Evolutionary conservation across 495 filamentous ascomycete genomes (phyloP).

Genomic region (Aspergillus conjunctus): DNA sequence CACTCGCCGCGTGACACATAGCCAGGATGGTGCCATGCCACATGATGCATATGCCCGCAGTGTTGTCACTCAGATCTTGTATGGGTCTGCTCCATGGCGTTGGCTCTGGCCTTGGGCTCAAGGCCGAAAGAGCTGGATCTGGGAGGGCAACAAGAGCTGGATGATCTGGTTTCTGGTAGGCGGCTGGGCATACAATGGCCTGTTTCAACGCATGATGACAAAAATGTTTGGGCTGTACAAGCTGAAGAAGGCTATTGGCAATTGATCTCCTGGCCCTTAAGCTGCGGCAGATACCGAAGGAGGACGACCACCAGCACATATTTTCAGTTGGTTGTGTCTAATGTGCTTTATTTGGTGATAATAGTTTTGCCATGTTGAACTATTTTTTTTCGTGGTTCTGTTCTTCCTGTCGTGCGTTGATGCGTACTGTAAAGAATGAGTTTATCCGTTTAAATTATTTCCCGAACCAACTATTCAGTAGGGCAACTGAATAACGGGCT

Average conservation of each 20-base stretch:
- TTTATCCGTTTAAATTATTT: conserved; percentile 22
- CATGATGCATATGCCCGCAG: conserved; percentile 55
- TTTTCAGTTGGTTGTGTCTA: no score
- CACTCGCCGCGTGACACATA: conserved; percentile 53
- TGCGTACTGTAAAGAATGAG: neutral
- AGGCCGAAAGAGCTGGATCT: conserved; percentile 52
- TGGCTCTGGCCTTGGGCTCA: conserved; percentile 51
- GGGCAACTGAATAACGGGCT: neutral
- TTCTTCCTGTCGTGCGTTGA: neutral
- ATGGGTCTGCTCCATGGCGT: conserved; percentile 46
- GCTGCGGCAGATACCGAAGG: neutral
- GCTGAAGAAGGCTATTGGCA: conserved; percentile 29
- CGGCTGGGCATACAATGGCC: conserved; percentile 45
- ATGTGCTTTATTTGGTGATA: no score
- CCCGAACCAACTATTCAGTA: neutral
- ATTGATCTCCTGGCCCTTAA: conserved; percentile 12
- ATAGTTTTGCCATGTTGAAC: no score
- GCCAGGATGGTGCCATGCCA: conserved; percentile 58
- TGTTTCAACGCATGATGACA: conserved; percentile 44
- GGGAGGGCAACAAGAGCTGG: conserved; percentile 57
- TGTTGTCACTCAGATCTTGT: conserved; percentile 58
- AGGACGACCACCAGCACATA: no score
- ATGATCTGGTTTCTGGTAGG: conserved; percentile 47
- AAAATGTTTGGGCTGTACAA: conserved; percentile 51
- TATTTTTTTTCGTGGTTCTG: neutral